phyloP scores from a whole-genome alignment of 108 stramenopile species.

The Cyclostephanos tholiformis region DNA sequence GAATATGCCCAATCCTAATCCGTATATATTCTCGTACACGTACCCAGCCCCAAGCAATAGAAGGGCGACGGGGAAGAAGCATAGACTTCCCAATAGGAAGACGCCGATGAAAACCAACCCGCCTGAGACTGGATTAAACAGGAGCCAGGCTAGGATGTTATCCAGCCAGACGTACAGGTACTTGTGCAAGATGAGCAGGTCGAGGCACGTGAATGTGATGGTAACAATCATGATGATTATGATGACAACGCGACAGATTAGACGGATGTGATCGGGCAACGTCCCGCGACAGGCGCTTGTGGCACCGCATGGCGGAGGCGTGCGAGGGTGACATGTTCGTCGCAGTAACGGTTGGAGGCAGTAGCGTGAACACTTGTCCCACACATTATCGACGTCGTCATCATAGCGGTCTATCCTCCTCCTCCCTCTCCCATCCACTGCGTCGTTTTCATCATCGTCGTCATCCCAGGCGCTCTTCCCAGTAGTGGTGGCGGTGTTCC shows the following conservation, averaged over 20 bases:
- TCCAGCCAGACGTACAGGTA: constrained; percentile 42
- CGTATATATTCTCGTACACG: constrained; percentile 45
- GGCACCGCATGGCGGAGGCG: background rate
- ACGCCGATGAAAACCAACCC: constrained; percentile 38
- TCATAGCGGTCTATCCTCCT: background rate
- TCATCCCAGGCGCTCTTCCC: background rate
- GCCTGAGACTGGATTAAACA: constrained; percentile 22
- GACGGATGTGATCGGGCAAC: constrained; percentile 21
- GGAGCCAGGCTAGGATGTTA: constrained; percentile 21
- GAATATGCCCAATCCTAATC: constrained; percentile 29
- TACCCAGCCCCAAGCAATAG: constrained; percentile 44
- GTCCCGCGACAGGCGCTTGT: background rate
- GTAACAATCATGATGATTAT: constrained; percentile 52
- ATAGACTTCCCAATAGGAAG: constrained; percentile 32
- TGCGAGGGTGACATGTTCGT: background rate
- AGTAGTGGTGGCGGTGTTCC: no score
- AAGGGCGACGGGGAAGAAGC: constrained; percentile 39
- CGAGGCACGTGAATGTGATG: constrained; percentile 42
- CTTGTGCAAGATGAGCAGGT: constrained; percentile 40
- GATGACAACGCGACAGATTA: constrained; percentile 38
- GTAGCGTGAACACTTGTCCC: background rate
- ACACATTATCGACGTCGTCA: background rate
- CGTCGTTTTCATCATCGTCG: background rate
- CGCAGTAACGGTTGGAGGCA: background rate
- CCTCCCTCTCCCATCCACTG: no score